phyloP scores from a whole-genome alignment of 345 rosid genomes.

The Citrus cavaleriei region DNA sequence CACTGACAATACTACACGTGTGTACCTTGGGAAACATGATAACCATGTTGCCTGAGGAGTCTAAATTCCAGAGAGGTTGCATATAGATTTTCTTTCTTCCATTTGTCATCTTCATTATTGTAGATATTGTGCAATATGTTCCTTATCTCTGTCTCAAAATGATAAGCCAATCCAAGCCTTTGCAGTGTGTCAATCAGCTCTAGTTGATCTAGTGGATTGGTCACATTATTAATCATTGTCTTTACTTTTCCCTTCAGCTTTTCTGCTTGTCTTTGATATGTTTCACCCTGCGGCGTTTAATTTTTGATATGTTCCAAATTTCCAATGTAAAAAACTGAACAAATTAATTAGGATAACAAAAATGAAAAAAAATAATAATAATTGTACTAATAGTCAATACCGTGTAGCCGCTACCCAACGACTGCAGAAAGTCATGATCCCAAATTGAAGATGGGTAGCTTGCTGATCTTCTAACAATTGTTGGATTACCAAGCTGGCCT shows the following conservation, averaged over 20 bases:
- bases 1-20: too few relatives aligned
- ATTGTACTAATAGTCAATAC: background rate
- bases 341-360: background rate
- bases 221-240: background rate
- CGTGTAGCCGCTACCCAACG: background rate
- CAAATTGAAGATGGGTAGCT: conserved; percentile 4
- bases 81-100: conserved; percentile 2
- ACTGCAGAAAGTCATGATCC: background rate
- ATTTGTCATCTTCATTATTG: background rate
- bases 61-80: conserved; percentile 4
- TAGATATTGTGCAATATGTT: background rate
- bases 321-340: too few relatives aligned
- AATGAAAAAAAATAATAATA: too few relatives aligned
- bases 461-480: background rate
- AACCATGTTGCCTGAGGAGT: background rate
- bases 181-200: conserved; percentile 8
- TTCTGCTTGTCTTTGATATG: background rate
- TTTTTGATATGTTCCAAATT: too few relatives aligned
- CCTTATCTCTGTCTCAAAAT: conserved; percentile 1
- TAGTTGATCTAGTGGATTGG: background rate
- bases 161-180: conserved; percentile 16
- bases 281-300: background rate
- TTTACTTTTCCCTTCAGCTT: background rate
- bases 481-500: background rate
- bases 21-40: background rate